Evolutionary conservation across 805 yeast species (phyloP), one percentile per base, ranked within the genome.

Genomic region (Saccharomycopsis synnaedendra): DNA sequence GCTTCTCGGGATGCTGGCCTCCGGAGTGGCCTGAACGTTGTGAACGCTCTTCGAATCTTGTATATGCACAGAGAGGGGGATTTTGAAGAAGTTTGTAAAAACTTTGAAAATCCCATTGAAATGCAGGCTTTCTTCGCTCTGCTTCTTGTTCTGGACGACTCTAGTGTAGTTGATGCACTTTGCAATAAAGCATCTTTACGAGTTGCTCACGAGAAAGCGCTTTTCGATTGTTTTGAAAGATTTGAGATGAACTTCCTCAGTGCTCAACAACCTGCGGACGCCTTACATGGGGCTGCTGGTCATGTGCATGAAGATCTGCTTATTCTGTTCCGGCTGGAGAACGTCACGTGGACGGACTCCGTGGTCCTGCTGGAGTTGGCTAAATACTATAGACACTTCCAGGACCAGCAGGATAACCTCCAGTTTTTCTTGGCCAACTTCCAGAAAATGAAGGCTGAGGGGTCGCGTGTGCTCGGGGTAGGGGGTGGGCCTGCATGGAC

Each of bases 361-460:
- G 66, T 77, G 2, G 58, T 68, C 5, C 59, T 67, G 2, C 63
- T 67, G 1, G 85, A 80, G 55, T 58, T 69, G 3, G 66, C 71
- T 41, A 73, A 71, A 49, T 70, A 65, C 49, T 70, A 74, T 49
- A 67, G 87, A 33, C 70, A 73, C 45, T 57, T 70, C 3, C 88
- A 82, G 56, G 95, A 85, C 60, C 72, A 69, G 49, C 75, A 72
- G 44, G 93, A 82, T 55, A 81, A 76, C 56, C 60, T 70, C 9
- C 68, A 70, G 31, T 74, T 69, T 50, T 73, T 69, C 55, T 63
- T 74, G 3, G 57, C 72, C 0, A 62, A 66, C 38, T 82, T 79
- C 59, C 70, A 72, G 46, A 58, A 65, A 5, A 56, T 78, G 46
- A 75, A 72, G 46, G 50, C 65, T 3, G 79, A 72, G 50, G 59